Conservation (phyloP, 257 asterid species). For the Catharanthus roseus region DNA sequence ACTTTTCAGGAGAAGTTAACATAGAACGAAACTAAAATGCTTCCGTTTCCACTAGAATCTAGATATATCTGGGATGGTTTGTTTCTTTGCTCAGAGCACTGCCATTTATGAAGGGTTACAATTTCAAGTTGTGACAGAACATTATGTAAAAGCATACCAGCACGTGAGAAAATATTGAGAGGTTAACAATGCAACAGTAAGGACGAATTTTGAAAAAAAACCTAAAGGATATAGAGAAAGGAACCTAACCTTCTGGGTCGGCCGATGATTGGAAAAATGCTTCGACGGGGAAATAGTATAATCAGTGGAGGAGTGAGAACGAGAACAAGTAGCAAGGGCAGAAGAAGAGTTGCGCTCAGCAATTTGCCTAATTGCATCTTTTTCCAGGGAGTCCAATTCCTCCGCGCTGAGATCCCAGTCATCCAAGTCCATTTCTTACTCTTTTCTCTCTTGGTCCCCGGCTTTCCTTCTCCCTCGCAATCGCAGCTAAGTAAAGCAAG, state of each 20-base stretch:
- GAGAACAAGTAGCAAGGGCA: not conserved
- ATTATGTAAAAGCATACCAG: not conserved
- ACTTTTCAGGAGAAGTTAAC: not conserved
- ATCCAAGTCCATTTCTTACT: constrained; percentile 35
- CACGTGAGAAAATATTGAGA: not conserved
- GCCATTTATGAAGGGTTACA: not conserved
- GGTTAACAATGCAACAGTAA: too few species aligned
- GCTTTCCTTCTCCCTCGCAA: too few species aligned
- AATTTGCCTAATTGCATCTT: constrained; percentile 59
- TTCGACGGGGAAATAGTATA: not conserved
- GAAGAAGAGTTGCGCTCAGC: constrained; percentile 58
- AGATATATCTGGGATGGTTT: too few species aligned
- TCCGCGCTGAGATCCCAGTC: constrained; percentile 81
- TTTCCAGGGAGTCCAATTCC: constrained; percentile 69
- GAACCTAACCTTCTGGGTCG: constrained; percentile 2
- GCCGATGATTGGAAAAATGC: not conserved
- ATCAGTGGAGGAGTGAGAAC: not conserved
- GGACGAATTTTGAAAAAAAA: not conserved
- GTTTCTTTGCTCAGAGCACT: too few species aligned
- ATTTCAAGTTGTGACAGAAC: not conserved
- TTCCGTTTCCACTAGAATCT: not conserved
- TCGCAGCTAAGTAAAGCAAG: too few species aligned
- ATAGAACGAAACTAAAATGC: not conserved
- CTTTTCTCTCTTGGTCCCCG: too few species aligned
- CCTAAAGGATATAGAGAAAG: not conserved